Evolutionary conservation across 768 basidiomycete species (phyloP).

Genomic region (Lyophyllum decastes): DNA sequence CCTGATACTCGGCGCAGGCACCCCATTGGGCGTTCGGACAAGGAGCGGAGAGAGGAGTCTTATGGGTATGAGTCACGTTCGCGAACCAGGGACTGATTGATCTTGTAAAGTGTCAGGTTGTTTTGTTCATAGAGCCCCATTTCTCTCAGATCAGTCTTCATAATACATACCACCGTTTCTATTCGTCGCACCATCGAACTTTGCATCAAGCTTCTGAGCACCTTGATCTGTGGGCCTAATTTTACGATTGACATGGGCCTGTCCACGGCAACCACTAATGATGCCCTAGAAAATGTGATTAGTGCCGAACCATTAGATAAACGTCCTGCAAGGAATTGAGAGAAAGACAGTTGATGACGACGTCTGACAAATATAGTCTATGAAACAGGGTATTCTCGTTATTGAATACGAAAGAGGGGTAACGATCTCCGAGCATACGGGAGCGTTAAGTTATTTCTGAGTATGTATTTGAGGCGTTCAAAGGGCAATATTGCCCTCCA

Average conservation of each 20-base stretch:
- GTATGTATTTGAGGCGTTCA: not conserved
- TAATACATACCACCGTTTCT: not conserved
- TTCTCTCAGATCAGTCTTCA: not conserved
- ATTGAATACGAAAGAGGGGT: not conserved
- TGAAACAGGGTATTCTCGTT: constrained; percentile 4
- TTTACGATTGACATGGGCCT: constrained; percentile 5
- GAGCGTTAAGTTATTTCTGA: not conserved
- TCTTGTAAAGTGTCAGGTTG: not conserved
- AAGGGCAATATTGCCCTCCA: not conserved
- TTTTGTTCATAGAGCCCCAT: not conserved
- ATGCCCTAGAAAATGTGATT: not conserved
- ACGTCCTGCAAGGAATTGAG: not conserved
- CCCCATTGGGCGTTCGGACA: constrained; percentile 4
- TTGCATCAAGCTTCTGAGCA: constrained; percentile 4
- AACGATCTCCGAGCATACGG: not conserved
- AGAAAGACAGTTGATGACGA: not conserved
- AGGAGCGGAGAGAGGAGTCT: not conserved
- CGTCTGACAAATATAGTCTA: not conserved
- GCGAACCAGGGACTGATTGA: constrained; percentile 14
- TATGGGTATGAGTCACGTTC: constrained; percentile 13
- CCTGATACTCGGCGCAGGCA: constrained; percentile 12
- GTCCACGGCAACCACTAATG: not conserved
- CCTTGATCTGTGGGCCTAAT: constrained; percentile 6
- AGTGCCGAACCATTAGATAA: not conserved
- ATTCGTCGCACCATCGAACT: not conserved